These are phyloP conservation scores for Stropharia rugosoannulata DNA, from an alignment of 768 basidiomycete species.

Conservation along the genomic window DNA sequence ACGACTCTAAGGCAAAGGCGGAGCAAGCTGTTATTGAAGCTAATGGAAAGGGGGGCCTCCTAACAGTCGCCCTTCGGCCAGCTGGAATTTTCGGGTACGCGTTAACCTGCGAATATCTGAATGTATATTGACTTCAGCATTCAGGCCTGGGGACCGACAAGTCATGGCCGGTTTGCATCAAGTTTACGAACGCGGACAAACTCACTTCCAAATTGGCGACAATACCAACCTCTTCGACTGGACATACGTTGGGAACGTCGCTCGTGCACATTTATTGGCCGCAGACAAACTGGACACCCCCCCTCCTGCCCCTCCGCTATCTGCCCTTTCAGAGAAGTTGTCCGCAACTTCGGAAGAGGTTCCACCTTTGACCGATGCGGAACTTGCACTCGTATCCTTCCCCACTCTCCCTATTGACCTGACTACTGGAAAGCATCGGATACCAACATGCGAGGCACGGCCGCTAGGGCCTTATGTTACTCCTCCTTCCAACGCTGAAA, in stretches of 20 bases:
- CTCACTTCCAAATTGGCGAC: constrained; percentile 90
- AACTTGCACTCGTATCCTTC: constrained; percentile 40
- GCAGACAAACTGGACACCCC: constrained; percentile 77
- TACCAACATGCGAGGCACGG: constrained; percentile 79
- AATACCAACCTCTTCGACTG: constrained; percentile 94
- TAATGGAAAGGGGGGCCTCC: constrained; percentile 79
- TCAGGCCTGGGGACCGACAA: constrained; percentile 90
- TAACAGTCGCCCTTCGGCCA: constrained; percentile 89
- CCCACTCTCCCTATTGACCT: constrained; percentile 62
- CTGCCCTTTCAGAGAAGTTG: constrained; percentile 28
- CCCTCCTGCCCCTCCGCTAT: constrained; percentile 41
- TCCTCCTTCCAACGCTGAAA: constrained; percentile 55
- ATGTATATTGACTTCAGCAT: constrained; percentile 1
- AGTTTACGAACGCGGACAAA: constrained; percentile 79
- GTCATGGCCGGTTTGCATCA: constrained; percentile 75
- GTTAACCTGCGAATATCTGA: not conserved
- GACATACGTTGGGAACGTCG: constrained; percentile 96
- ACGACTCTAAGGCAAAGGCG: constrained; percentile 89
- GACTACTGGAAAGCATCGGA: constrained; percentile 61
- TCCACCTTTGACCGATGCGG: constrained; percentile 39
- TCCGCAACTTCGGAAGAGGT: constrained; percentile 37
- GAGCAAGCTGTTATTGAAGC: constrained; percentile 82
- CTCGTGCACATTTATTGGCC: constrained; percentile 90
- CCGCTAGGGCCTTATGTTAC: constrained; percentile 82
- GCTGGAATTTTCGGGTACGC: constrained; percentile 92